Base-by-base conservation (phyloP, 164 flowering plant genomes). In the Pachysandra terminalis region DNA sequence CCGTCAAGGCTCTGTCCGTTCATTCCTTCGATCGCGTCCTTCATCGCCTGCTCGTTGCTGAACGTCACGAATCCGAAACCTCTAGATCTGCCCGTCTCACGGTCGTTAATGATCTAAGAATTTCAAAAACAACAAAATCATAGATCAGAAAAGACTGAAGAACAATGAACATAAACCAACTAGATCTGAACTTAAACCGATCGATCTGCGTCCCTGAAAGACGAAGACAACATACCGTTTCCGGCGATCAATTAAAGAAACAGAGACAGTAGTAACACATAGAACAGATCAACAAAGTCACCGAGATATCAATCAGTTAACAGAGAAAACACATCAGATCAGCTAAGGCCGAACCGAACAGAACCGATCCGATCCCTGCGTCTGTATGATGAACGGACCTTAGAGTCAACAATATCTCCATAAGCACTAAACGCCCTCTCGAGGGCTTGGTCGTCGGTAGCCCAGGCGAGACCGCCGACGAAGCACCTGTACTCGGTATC, bases 21-120 rank as follows among this genome's bases (percentile, higher is more conserved):
- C 86, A 81, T 81, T 27, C 77, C 86, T 57, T 83, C 84, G 23
- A 83, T 83, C 17, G 84, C 84, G 12, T 75, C 80, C 21, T 65
- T 71, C 86, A 83, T 79, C 10, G 81, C 23, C 67, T 81, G 75
- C 64, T 83, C 82, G 22, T 72, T 65, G 57, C 63, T 61, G 77
- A 83, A 83, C 9, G 83, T 83, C 3, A 83, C 83, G 64, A 83
- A 83, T 6, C 86, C 86, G 48, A 83, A 83, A 0, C 86, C 84
- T 67, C 84, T 77, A 0, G 86, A 83, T 59, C 83, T 71, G 1
- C 86, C 86, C 2, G 84, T 83, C 67, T 83, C 86, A 6, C 84
- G 80, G 49, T 83, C 84, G 71, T 77, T 83, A 45, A 83, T 78
- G 73, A 81, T 74, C 82, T 81, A 71, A 24, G 53, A 0, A 68